Base-by-base conservation (phyloP, 805 yeast genomes). In the Schizosaccharomyces lindneri region DNA sequence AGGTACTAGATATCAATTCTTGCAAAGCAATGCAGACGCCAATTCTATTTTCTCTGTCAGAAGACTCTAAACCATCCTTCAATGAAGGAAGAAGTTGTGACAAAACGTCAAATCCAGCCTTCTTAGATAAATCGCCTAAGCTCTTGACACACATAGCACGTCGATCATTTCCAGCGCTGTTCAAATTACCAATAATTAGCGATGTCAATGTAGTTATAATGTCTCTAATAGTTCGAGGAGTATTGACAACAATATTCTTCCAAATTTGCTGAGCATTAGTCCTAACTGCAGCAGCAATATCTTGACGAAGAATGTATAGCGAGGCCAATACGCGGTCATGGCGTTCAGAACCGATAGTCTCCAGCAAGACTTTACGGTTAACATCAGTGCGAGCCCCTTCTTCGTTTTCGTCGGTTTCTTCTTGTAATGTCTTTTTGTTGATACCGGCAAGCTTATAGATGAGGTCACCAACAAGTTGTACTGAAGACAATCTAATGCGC, bases 11-110 rank as follows among this genome's bases (percentile, higher is more conserved):
- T 64, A 89, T 81, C 64, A 93, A 80, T 70, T 89, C 97, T 55
- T 82, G 79, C 60, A 88, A 75, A 7, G 98, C 98, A 70, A 90
- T 81, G 76, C 98, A 93, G 61, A 93, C 87, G 76, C 99, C 99
- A 74, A 89, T 95, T 70, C 85, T 86, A 67, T 85, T 93, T 62
- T 78, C 73, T 39, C 79, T 69, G n/a, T 76, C 74, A 27, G 39
- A 13, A 17, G 75, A 68, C 61, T 75, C 70, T 64, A 85, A 73
- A 0, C 87, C 78, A 48, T 78, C 79, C 66, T 86, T 84, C 67
- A 90, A 75, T 4, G 94, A 84, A 55, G 98, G 98, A 64, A 93
- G 75, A 64, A 93, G 74, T 69, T 85, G 87, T 2, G 87, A 75
- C 64, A 93, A 77, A 0, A 96, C 94, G 67, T 83, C 83, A 36